Evolutionary conservation across 2,329 filamentous ascomycete species (phyloP), one percentile per base, ranked within the genome.

Genomic region (Colletotrichum chlorophyti): DNA sequence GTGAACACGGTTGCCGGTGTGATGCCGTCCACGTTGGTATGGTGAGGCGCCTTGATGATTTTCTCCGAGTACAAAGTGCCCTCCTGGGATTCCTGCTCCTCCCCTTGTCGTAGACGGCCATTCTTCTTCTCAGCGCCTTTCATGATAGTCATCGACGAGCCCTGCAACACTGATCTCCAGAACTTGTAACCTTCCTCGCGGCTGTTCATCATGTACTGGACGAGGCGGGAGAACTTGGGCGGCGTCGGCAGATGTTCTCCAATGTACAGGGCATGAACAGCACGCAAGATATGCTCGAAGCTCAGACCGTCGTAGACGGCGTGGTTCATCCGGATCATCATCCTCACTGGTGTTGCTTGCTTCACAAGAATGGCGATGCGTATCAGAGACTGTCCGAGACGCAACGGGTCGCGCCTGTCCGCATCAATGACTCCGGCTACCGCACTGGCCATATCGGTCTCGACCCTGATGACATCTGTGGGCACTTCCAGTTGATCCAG

Each of bases 271-370:
- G 43, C 26, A 12, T 64, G 62, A 17, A 67, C 58, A 5, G 37
- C 50, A 15, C 55, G 48, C n/a, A 64, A 27, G n/a, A 67, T 51
- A 24, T 58, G 29, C 23, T 63, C 59, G 2, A 67, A 14, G 12
- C 64, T 66, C 32, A 65, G 6, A 14, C 65, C 65, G 17, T 67
- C 65, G 14, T 67, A 67, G 27, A 67, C 14, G 14, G 65, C 65
- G 21, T 67, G 65, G 2, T 63, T 65, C 26, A 65, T 27, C 2
- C 49, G 45, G 1, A 67, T 49, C 8, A 66, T 14, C 1, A 67
- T 42, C 2, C 63, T 61, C 9, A 58, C 10, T 2, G 45, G 47
- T 9, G 53, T 27, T 17, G 34, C 31, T 9, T 31, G 23, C 37
- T 62, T 62, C n/a, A 15, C 32, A 4, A 62, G 35, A 35, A 62